phyloP scores from a whole-genome alignment of 331 rosid species.

The Acacia pycnantha region DNA sequence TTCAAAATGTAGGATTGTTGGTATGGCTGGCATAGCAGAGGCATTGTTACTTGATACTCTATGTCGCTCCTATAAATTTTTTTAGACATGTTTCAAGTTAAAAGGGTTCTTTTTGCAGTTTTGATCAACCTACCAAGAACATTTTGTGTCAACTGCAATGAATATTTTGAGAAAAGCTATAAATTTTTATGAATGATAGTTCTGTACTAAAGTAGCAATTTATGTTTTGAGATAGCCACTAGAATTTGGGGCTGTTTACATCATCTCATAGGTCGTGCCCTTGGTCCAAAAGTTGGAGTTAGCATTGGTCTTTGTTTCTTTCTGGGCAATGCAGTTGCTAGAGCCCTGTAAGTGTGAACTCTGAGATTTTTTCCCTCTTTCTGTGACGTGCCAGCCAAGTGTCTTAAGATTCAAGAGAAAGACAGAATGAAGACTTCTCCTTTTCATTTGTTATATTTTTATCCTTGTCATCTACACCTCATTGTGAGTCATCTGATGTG shows the following conservation, averaged over 20 bases:
- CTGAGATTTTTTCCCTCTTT: background rate
- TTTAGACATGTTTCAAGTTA: background rate
- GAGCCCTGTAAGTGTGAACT: constrained; percentile 69
- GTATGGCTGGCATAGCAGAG: no score
- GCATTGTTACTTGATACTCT: no score
- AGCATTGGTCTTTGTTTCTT: no score
- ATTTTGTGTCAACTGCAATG: background rate
- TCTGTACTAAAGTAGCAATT: constrained; percentile 4
- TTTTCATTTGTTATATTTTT: no score
- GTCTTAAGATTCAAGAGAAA: constrained; percentile 17
- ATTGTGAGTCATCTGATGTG: no score
- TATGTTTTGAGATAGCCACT: background rate
- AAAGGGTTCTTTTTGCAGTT: background rate
- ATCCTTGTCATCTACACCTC: no score
- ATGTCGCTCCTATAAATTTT: constrained; percentile 36
- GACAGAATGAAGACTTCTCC: constrained; percentile 19
- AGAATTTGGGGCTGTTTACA: background rate
- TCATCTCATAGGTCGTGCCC: constrained; percentile 98
- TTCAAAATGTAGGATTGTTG: no score
- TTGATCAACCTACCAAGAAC: background rate
- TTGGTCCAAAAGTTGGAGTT: constrained; percentile 99
- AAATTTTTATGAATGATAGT: constrained; percentile 1
- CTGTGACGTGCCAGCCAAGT: constrained; percentile 7
- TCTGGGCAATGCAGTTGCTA: no score
- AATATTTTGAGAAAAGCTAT: background rate